Conservation (phyloP, 305 asterid species). For the Coffea humblotiana region DNA sequence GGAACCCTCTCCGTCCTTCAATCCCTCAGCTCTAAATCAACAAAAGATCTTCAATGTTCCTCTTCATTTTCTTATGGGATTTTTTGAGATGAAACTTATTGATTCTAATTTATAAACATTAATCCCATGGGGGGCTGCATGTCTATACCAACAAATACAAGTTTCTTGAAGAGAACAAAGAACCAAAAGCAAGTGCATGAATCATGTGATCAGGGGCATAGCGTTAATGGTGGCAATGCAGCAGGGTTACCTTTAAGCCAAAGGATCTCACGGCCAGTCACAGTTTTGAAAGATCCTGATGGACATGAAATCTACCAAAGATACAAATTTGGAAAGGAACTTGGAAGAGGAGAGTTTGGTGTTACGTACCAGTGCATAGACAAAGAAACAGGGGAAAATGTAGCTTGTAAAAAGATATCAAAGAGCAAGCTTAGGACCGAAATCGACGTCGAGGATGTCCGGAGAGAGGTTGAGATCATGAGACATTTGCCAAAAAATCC, state of each 20-base stretch:
- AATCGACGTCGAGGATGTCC: constrained; percentile 81
- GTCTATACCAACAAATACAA: constrained; percentile 45
- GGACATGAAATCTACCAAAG: constrained; percentile 44
- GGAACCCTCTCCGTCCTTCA: constrained; percentile 4
- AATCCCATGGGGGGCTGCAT: constrained; percentile 86
- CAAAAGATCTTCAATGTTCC: constrained; percentile 3
- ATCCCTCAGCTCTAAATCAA: constrained; percentile 9
- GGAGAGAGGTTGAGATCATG: constrained; percentile 93
- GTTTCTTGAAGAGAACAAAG: constrained; percentile 30
- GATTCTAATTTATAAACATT: neutral
- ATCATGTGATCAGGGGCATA: neutral
- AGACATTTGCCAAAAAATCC: constrained; percentile 82
- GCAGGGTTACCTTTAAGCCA: constrained; percentile 18
- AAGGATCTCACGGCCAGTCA: constrained; percentile 42
- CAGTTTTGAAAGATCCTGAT: constrained; percentile 45
- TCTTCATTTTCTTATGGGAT: constrained; percentile 26
- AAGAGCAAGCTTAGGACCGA: constrained; percentile 70
- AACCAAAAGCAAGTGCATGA: constrained; percentile 12
- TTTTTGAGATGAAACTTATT: neutral
- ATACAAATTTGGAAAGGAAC: constrained; percentile 64
- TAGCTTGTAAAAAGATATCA: constrained; percentile 84
- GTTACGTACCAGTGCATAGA: constrained; percentile 66
- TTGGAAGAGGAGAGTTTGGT: constrained; percentile 94
- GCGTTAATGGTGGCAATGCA: constrained; percentile 8
- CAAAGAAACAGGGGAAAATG: constrained; percentile 39